Evolutionary conservation across 2,329 filamentous ascomycete genomes (phyloP), one percentile per base, ranked within the genome.

Genomic region (Dactylonectria estremocensis): DNA sequence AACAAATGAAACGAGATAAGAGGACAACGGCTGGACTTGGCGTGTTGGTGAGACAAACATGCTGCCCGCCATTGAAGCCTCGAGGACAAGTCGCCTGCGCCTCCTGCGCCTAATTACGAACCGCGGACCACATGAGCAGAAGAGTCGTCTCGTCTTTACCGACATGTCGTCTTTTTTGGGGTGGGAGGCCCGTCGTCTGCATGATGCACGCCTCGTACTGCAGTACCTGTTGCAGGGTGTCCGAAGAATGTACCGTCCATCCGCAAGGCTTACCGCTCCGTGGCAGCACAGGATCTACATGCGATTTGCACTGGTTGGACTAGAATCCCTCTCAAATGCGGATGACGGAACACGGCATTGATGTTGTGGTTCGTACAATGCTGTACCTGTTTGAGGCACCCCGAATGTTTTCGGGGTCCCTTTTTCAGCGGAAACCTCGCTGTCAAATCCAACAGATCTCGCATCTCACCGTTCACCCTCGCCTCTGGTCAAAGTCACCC

Each of bases 381-480:
- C 24, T 28, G 24, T 28, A 28, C 45, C 53, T 49, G 33, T 28
- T 22, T 64, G 35, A 53, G 13, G 48, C 43, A 37, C 18, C 57
- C 66, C 66, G 57, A 68, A 58, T 61, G 35, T 56, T 58, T 40
- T 66, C 62, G 62, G 63, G 13, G 22, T 45, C 31, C 20, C 35
- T n/a, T 40, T 22, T 18, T 46, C 37, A 9, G 35, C 24, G 49
- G 10, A 2, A 55, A n/a, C 13, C 18, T 37, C 33, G 22, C 10
- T 20, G 45, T 5, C 24, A 57, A 50, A 48, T 35, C 43, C 3
- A 50, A 24, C 18, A 48, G 24, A 28, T 28, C 24, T 28, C 24
- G 7, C 24, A 28, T 28, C 24, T 28, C 24, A 43, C 46, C 40
- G n/a, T 13, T 55, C 45, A 50, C 50, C 18, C 45, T 48, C 28